Percentiles rank a stretch among this genome's conserved stretches.
Conservation (phyloP, 2,329 filamentous ascomycete genomes). For the Apiospora sp. region DNA sequence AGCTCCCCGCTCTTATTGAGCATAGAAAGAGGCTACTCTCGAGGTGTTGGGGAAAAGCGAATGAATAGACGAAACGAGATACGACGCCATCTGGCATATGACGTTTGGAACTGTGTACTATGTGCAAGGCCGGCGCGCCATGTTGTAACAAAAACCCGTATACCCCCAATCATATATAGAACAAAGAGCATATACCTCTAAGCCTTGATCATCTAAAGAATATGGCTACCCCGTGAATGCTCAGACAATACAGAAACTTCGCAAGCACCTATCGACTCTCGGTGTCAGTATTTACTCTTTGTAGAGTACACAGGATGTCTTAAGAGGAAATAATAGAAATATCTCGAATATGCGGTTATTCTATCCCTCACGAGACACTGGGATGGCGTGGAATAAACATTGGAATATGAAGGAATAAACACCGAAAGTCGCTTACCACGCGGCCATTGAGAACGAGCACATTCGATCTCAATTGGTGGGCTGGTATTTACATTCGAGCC, state of each 20-base stretch:
- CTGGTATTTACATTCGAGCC: constrained; percentile 50
- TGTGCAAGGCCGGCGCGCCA: constrained; percentile 20
- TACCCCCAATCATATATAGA: constrained; percentile 23
- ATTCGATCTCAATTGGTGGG: not conserved
- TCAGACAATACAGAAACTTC: not conserved
- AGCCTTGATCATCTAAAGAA: constrained; percentile 23
- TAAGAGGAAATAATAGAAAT: too few species aligned
- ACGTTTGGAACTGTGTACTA: not conserved
- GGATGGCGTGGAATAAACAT: too few species aligned
- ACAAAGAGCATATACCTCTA: constrained; percentile 21
- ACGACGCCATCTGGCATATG: not conserved
- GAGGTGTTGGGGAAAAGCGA: constrained; percentile 51
- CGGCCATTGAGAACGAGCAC: not conserved
- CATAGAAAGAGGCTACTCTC: constrained; percentile 68
- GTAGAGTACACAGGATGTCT: too few species aligned
- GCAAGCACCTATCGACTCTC: not conserved
- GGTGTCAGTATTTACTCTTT: too few species aligned
- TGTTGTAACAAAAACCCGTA: constrained; percentile 17
- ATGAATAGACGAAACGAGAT: not conserved
- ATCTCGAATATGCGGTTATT: too few species aligned
- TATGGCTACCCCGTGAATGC: not conserved
- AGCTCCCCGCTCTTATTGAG: constrained; percentile 67
- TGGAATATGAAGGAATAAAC: too few species aligned
- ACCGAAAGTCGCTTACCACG: not conserved
- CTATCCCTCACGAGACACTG: too few species aligned